Percentiles rank a stretch among this genome's conserved stretches.
Evolutionary conservation across 192 early-diverging fungal species (phyloP).

Genomic region (Entrophospora sp.): DNA sequence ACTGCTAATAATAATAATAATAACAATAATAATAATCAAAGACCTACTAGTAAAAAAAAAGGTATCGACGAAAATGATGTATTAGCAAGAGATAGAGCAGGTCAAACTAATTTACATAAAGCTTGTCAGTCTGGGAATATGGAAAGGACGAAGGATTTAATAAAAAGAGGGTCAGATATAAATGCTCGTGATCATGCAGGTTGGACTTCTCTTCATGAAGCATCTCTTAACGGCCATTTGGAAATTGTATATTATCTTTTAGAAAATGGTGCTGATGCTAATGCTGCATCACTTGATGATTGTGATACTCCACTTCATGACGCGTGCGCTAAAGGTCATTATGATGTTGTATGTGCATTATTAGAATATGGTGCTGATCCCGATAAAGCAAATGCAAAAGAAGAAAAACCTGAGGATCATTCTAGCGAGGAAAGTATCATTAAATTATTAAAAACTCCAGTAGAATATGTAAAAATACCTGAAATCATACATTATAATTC

Average conservation of each 20-base stretch:
- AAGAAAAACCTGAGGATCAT: slow-evolving; percentile 48
- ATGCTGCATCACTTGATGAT: slow-evolving; percentile 46
- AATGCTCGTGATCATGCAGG: slow-evolving; percentile 56
- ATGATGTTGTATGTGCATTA: slow-evolving; percentile 34
- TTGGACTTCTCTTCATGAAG: slow-evolving; percentile 56
- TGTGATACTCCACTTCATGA: slow-evolving; percentile 55
- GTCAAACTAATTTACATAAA: slow-evolving; percentile 40
- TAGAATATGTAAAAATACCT: background rate
- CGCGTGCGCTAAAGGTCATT: slow-evolving; percentile 50
- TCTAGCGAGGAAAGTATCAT: background rate
- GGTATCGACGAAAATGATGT: slow-evolving; percentile 12
- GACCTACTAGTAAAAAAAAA: too few relatives aligned
- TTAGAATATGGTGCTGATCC: slow-evolving; percentile 42
- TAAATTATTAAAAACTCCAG: background rate
- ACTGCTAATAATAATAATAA: too few relatives aligned
- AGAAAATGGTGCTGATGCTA: slow-evolving; percentile 51
- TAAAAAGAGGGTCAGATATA: slow-evolving; percentile 57
- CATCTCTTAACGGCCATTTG: slow-evolving; percentile 37
- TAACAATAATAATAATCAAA: too few relatives aligned
- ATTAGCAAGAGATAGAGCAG: slow-evolving; percentile 24
- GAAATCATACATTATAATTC: too few relatives aligned
- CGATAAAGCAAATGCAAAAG: slow-evolving; percentile 37
- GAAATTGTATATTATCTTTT: slow-evolving; percentile 36
- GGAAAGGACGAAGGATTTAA: slow-evolving; percentile 33
- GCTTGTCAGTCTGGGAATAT: slow-evolving; percentile 43